Base-by-base conservation (phyloP, 108 stramenopile genomes). In the Conticribra weissflogii region DNA sequence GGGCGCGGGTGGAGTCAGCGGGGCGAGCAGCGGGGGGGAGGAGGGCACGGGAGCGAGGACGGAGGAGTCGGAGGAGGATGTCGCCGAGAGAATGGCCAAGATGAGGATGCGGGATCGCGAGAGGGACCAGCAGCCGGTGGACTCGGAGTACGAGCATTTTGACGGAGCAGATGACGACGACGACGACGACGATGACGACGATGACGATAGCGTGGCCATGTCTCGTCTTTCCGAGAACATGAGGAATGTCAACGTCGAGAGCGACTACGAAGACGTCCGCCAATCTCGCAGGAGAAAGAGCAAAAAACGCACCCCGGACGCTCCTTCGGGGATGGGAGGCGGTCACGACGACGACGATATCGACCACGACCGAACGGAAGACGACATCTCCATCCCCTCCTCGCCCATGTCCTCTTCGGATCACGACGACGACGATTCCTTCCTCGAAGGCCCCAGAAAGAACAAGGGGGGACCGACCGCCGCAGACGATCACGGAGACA, bases 231-330 rank as follows among this genome's bases (percentile, higher is more conserved):
- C 47, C n/a, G 52, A 65, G 32, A 49, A 41, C n/a, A 53, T 65
- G 52, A 52, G 64, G 25, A 52, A 54, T 62, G 70, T 71, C 16
- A 71, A 71, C 54, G 59, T 71, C n/a, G 60, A 71, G 23, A 71
- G 70, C 36, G 70, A 71, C 62, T 71, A 59, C 23, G 64, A 65
- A 27, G 64, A 65, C 34, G 52, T 65, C 7, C 18, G 50, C 7
- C 21, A 22, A 2, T 60, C 41, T 14, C 25, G 66, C 14, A 44
- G 54, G 41, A 32, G 47, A 24, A 44, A 44, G 17, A 52, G 63
- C 14, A 31, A 8, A 17, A 66, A n/a, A n/a, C n/a, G n/a, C n/a
- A n/a, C n/a, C n/a, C n/a, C n/a, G n/a, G n/a, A n/a, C n/a, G n/a
- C n/a, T n/a, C n/a, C n/a, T n/a, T n/a, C n/a, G n/a, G n/a, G n/a